Percentiles rank a stretch among this genome's conserved stretches.
Evolutionary conservation across 1,139 yeast species (phyloP).

Genomic region (Taiozyma sp.): DNA sequence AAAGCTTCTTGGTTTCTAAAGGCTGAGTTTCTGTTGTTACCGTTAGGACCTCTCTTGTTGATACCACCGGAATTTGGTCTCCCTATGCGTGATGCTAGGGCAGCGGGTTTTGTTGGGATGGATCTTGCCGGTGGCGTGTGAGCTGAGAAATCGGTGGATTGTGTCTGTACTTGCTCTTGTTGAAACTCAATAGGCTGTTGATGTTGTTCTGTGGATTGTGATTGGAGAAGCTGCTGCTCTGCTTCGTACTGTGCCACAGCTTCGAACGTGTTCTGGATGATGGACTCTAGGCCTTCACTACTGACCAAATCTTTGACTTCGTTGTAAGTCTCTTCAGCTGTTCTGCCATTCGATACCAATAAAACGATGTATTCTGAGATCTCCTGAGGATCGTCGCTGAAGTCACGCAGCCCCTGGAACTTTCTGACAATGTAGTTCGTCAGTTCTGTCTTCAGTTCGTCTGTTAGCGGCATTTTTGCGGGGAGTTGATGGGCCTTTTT

Average conservation of each 20-base stretch:
- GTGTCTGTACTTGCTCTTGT: conserved; percentile 1
- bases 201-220: conserved; percentile 15
- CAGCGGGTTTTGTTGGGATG: conserved; percentile 21
- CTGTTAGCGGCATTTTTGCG: conserved; percentile 22
- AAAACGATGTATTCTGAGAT: conserved; percentile 78
- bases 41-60: conserved; percentile 6
- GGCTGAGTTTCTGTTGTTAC: conserved; percentile 17
- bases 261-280: conserved; percentile 46
- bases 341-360: conserved; percentile 67
- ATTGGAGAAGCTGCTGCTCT: conserved; percentile 22
- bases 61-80: conserved; percentile 13
- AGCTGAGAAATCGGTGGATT: background rate
- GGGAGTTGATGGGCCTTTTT: background rate
- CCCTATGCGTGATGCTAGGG: conserved; percentile 11
- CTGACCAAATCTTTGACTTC: conserved; percentile 69
- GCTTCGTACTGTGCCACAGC: conserved; percentile 45
- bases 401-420: conserved; percentile 30
- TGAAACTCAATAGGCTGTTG: conserved; percentile 14
- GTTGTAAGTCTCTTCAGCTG: conserved; percentile 54
- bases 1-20: conserved; percentile 21
- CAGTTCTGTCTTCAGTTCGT: conserved; percentile 28
- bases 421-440: conserved; percentile 31
- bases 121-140: conserved; percentile 1
- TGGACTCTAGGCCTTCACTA: conserved; percentile 48
- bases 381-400: conserved; percentile 66